Base-by-base conservation (phyloP, 441 rosid genomes). In the Brassica balearica region DNA sequence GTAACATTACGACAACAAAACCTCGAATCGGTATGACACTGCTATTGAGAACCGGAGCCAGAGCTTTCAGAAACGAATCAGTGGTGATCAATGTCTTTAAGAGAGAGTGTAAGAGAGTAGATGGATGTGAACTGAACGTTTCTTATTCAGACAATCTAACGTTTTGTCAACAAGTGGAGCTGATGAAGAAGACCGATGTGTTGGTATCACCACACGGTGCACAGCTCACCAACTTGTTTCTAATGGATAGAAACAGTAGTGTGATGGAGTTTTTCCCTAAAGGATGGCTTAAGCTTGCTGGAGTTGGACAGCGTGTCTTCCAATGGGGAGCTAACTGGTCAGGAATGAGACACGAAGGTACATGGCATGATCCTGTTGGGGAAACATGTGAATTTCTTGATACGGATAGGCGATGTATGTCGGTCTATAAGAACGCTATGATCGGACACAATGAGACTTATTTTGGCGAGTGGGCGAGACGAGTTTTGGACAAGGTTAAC, bases 301-400 rank as follows among this genome's bases (percentile, higher is more conserved):
- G 95, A 1, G 90, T 87, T 2, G 95, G 92, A 58, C 97, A 69
- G 27, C 58, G 9, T 65, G 96, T 92, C 22, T 84, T 3, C 22
- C 89, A 86, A 4, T 88, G 94, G 94, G 82, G 83, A 0, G 89
- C 92, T 29, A 86, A 90, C 67, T 89, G 94, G 96, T 86, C 91
- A 0, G 92, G 91, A 34, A 89, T 92, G 92, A 85, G 69, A 69
- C 92, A 89, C 68, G 80, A 85, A 36, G 94, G 94, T 1, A 83
- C 86, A 0, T 92, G 94, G 96, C 80, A 91, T 72, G 92, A 91
- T 58, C 90, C 91, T 0, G 64, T 81, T 1, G 91, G 93, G 0
- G 88, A 80, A 10, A 63, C 32, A 17, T 89, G 96, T 79, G 84
- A 86, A 8, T 89, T 77, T 63, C 75, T 86, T 0, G 88, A 87